Evolutionary conservation across 106 monocot genomes (phyloP), one percentile per base, ranked within the genome.

Genomic region (Posidonia australis): DNA sequence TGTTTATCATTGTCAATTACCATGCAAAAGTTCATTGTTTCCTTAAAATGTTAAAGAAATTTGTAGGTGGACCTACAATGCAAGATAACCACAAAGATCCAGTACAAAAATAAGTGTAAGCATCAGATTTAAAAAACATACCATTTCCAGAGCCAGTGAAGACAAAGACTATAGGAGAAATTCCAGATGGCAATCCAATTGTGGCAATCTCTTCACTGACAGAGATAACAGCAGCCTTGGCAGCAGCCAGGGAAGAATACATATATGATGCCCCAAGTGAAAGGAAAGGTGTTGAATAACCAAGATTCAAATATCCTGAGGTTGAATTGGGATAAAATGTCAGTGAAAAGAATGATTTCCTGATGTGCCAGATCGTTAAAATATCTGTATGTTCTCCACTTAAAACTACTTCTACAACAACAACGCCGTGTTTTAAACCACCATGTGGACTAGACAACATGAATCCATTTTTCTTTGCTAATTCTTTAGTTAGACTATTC

Each of bases 131-230:
- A 53, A 53, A 49, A 17, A 21, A 10, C 57, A 27, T 83, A 96
- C 94, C 94, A 71, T 98, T 91, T 77, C 98, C 98, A 66, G 71
- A 70, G 51, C 91, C 98, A 69, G 90, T 91, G 79, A 98, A 98
- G 58, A 91, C 81, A 74, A 98, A 98, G 45, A 85, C 78, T 59
- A 87, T 69, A 43, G 98, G 98, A 68, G 78, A 85, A 64, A 98
- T 85, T 74, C 78, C 81, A 81, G 72, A 67, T 60, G 90, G 91
- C 22, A 98, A 78, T 32, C 98, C 98, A 2, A 63, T 56, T 26
- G 85, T 81, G 5, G 87, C 90, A 63, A 98, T 98, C 66, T 98
- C 98, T 84, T 98, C 98, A 32, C 91, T 90, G 16, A 98, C 77
- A 57, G 98, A 70, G 67, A 98, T 90, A 10, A 98, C 84, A 46